Evolutionary conservation across 116 monocot species (phyloP).

Genomic region (Papilionanthe hybrid): DNA sequence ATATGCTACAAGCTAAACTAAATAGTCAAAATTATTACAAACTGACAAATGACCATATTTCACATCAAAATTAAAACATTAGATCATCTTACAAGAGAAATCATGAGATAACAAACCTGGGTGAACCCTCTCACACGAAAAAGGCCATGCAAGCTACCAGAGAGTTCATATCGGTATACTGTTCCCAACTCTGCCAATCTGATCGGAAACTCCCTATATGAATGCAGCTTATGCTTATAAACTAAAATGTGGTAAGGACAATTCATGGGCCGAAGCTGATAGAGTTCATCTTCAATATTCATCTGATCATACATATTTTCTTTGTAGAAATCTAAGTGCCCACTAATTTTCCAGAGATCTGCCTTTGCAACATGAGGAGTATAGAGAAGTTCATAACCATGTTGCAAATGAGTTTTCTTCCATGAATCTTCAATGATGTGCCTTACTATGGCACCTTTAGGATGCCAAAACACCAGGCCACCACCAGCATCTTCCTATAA

Average conservation of each 20-base stretch:
- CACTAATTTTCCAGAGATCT: constrained; percentile 90
- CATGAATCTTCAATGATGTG: constrained; percentile 92
- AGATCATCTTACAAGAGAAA: background rate
- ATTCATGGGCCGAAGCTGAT: constrained; percentile 94
- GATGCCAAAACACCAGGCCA: constrained; percentile 94
- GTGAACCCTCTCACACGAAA: constrained; percentile 99
- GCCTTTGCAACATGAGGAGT: constrained; percentile 95
- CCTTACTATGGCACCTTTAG: constrained; percentile 86
- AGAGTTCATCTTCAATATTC: constrained; percentile 81
- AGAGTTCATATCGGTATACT: constrained; percentile 89
- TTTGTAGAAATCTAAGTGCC: constrained; percentile 87
- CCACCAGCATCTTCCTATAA: constrained; percentile 92
- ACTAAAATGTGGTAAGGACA: constrained; percentile 91
- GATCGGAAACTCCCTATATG: constrained; percentile 83
- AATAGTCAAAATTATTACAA: too few relatives aligned
- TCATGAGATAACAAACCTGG: constrained; percentile 39
- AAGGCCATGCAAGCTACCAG: constrained; percentile 92
- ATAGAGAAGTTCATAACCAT: constrained; percentile 74
- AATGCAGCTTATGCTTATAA: constrained; percentile 87
- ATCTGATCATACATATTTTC: constrained; percentile 98
- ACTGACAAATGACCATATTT: too few relatives aligned
- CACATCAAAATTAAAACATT: too few relatives aligned
- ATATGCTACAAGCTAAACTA: too few relatives aligned
- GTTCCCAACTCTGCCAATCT: constrained; percentile 94
- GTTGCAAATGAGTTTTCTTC: constrained; percentile 77